Evolutionary conservation across 2,329 filamentous ascomycete species (phyloP), one percentile per base, ranked within the genome.

Genomic region (Ophiostoma himal-ulmi): DNA sequence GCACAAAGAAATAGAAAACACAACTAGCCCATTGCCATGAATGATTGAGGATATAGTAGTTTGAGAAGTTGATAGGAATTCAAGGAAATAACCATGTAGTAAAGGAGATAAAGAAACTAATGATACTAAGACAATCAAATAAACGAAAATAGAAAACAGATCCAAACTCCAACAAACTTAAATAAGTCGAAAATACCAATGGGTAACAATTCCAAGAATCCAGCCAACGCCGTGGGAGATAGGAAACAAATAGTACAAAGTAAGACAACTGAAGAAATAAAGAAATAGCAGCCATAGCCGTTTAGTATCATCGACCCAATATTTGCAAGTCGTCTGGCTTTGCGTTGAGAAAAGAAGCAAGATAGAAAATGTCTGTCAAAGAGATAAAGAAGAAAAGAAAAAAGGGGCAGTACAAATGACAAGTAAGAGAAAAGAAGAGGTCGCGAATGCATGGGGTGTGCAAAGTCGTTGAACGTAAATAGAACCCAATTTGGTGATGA

Each of bases 281-380:
- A 30, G 30, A 48, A 48, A 48, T 8, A 22, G 20, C 34, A 41
- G 26, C 36, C 65, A 62, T 22, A 39, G 65, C 22, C 17, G 10
- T 67, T 65, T 37, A 36, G 62, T 65, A 65, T 65, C 34, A 37
- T 39, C 20, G 57, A 64, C 57, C 57, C 57, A 64, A 64, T 30
- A 14, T 17, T 64, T 64, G 30, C 57, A 11, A 14, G 30, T 36
- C 57, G 30, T 64, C 11, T 65, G 36, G 62, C 62, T 36, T 39
- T 65, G 62, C 62, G 62, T 54, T 54, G 52, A 68, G 57, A 60
- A 41, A 44, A 62, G 36, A 68, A 44, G 20, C 22, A 67, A 1
- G 26, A 68, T 26, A 26, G 14, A 67, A 26, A 44, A 20, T 30
- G 30, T 30, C 10, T 39, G 22, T 62, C 36, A 60, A 67, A 14